Percentiles rank a stretch among this genome's conserved stretches.
These are phyloP conservation scores for Eleusine indica DNA, from an alignment of 176 grass and related monocot species.

Conservation along the genomic window DNA sequence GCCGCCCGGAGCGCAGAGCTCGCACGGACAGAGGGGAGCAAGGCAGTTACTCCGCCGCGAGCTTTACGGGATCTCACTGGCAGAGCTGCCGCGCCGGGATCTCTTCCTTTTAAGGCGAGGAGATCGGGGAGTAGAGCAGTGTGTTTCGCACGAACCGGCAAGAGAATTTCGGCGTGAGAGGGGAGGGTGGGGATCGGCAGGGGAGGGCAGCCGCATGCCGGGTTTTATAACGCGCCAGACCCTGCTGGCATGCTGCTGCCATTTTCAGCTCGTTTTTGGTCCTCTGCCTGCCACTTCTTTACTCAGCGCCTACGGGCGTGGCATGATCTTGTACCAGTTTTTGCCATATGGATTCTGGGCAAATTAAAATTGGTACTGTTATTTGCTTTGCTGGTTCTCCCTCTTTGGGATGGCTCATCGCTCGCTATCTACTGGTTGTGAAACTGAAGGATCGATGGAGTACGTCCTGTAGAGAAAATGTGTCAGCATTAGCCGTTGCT, in stretches of 20 bases:
- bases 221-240: slow-evolving; percentile 20
- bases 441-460: background rate
- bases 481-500: background rate
- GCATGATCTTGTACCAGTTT: background rate
- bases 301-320: background rate
- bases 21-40: background rate
- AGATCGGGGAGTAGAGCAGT: background rate
- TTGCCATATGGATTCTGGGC: background rate
- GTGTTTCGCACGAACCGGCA: background rate
- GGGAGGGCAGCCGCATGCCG: background rate
- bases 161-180: slow-evolving; percentile 1
- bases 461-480: background rate
- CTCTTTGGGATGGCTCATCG: background rate
- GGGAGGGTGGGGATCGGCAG: too few species aligned
- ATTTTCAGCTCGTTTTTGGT: background rate
- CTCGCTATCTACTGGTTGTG: background rate
- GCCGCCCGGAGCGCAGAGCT: slow-evolving; percentile 14
- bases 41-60: slow-evolving; percentile 17
- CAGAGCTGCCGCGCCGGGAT: background rate
- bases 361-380: background rate
- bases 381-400: background rate
- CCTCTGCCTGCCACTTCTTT: background rate
- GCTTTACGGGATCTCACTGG: slow-evolving; percentile 27
- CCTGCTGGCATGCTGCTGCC: background rate
- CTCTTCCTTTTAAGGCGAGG: background rate